Conservation (phyloP, 2,329 filamentous ascomycete genomes). For the Rutstroemia sp. region DNA sequence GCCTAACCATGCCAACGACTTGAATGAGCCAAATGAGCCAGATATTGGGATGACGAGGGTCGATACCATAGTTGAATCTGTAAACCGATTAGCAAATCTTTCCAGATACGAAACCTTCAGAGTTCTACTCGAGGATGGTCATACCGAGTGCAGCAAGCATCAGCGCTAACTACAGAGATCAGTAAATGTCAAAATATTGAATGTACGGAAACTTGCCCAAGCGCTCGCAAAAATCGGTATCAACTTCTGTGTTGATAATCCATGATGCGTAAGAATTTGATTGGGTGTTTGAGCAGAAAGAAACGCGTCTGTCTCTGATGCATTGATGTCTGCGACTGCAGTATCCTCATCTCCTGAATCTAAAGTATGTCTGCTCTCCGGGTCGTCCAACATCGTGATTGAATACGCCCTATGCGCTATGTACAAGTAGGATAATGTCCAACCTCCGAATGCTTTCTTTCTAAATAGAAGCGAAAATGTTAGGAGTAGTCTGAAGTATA, state of each 20-base stretch:
- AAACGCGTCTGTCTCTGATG: background rate
- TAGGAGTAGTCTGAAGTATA: too few species aligned
- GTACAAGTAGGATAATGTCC: too few species aligned
- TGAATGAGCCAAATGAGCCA: slow-evolving; percentile 51
- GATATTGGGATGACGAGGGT: slow-evolving; percentile 53
- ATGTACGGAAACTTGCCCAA: background rate
- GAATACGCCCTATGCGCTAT: too few species aligned
- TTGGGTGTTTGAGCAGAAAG: background rate
- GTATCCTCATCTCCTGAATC: too few species aligned
- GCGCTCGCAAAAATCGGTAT: background rate
- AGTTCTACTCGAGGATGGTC: background rate
- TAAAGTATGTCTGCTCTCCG: too few species aligned
- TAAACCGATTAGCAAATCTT: background rate
- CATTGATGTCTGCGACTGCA: background rate
- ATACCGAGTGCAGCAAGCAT: background rate
- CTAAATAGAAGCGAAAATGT: too few species aligned
- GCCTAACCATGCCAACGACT: slow-evolving; percentile 62
- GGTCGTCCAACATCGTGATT: too few species aligned
- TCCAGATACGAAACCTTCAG: too few species aligned
- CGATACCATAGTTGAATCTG: slow-evolving; percentile 49
- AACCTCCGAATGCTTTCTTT: too few species aligned
- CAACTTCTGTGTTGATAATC: background rate
- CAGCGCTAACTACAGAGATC: background rate
- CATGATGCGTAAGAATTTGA: background rate
- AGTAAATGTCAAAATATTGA: background rate